A percentile compares a stretch with the other conserved stretches of the same genome.
Conservation (phyloP, 192 early-diverging fungal genomes). For the Coemansia sp. region DNA sequence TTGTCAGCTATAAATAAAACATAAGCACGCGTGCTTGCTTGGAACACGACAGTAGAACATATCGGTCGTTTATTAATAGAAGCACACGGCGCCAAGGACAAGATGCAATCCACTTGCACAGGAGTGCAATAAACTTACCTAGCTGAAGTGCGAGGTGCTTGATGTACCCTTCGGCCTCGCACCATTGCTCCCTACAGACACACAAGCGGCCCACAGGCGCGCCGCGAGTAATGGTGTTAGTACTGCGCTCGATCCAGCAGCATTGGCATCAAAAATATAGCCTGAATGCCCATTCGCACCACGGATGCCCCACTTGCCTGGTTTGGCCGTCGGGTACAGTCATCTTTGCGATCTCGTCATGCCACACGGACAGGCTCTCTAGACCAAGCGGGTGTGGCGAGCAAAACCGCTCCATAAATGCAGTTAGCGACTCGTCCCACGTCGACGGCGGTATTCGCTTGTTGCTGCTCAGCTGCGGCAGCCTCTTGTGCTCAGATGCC, state of each 20-base stretch:
- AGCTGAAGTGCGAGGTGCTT: constrained; percentile 34
- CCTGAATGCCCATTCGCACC: too few species aligned
- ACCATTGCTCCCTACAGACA: constrained; percentile 30
- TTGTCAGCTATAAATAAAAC: constrained; percentile 28
- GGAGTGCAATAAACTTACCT: constrained; percentile 1
- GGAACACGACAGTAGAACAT: too few species aligned
- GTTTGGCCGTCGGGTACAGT: constrained; percentile 4
- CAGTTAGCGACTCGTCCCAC: constrained; percentile 32
- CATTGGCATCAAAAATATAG: too few species aligned
- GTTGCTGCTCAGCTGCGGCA: background rate
- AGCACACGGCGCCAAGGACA: background rate
- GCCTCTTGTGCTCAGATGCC: constrained; percentile 25
- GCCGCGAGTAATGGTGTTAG: background rate
- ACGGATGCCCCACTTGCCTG: constrained; percentile 5
- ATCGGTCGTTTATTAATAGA: constrained; percentile 3
- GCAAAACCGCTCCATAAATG: constrained; percentile 31
- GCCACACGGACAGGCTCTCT: constrained; percentile 41
- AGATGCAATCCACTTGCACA: background rate
- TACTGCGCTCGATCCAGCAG: background rate
- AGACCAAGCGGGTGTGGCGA: constrained; percentile 35
- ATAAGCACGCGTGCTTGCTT: background rate
- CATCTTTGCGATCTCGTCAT: constrained; percentile 39
- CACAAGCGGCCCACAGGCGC: background rate
- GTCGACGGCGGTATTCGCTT: constrained; percentile 13
- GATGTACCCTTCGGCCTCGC: constrained; percentile 26